Evolutionary conservation across 2,329 filamentous ascomycete genomes (phyloP), one percentile per base, ranked within the genome.

Genomic region (Hypoxylon sp.): DNA sequence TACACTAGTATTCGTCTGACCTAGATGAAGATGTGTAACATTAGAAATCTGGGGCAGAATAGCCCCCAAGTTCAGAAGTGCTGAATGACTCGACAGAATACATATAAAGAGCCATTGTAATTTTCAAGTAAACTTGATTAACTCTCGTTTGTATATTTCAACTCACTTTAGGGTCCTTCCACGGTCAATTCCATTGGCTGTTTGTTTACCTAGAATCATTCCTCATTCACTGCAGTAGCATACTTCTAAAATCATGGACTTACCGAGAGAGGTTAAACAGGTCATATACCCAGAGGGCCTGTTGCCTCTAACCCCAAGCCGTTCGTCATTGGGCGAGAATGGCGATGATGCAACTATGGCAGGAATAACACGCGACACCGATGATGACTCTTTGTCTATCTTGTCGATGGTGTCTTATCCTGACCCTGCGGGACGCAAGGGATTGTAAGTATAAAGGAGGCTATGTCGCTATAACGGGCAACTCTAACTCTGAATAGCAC

Each of bases 341-440:
- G 56, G 35, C 1, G 65, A 68, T 8, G 39, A 56, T 3, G 44
- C 59, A 33, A 70, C 64, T 11, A 31, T 68, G 57, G 37, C 53
- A 11, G 68, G 46, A 44, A 22, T 1, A 10, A 48, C 29, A 17
- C 48, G 33, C 33, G 68, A 57, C 5, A 31, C 39, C 60, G 57
- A 68, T 9, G 47, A 59, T 13, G 68, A 71, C 24, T 33, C 44
- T 24, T 9, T 57, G 19, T 69, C 66, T n/a, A 52, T 71, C 31
- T 47, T 51, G 42, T 71, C 69, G 1, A 67, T 52, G 33, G 54
- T 55, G 19, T 68, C 68, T 17, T 56, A 52, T 47, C 63, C 70
- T 3, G 61, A 67, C 13, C 37, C 29, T 9, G 33, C 35, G n/a
- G 67, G 70, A 10, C 50, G 67, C 13, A 70, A 55, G 47, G 52